Evolutionary conservation across 345 rosid species (phyloP), one percentile per base, ranked within the genome.

Genomic region (Eucalyptus grandis): DNA sequence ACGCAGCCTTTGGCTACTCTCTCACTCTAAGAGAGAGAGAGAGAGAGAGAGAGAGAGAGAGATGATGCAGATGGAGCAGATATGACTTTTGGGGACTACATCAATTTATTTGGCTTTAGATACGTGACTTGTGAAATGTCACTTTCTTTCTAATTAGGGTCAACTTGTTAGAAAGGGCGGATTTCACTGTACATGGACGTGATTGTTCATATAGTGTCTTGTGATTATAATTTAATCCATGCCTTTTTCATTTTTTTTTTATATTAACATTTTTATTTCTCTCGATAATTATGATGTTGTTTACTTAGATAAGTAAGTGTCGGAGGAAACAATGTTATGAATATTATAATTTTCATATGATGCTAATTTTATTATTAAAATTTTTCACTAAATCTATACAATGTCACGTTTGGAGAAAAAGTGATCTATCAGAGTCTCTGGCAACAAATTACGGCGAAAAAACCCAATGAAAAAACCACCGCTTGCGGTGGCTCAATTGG

Each of bases 261-360:
- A 5, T 19, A 19, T 2, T 34, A 72, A 34, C 44, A 21, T 72
- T 9, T 34, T 3, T 34, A 31, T 69, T 17, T 5, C 43, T 31
- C 22, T 67, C 0, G 4, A 34, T 5, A 9, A 2, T 3, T 8
- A 60, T 27, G 46, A 10, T 11, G 26, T 5, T 17, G 26, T 34
- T 0, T 34, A 15, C 13, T 16, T 34, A 34, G 24, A 34, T 17
- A n/a, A 31, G 3, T 67, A n/a, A 7, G 40, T 60, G 1, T 11
- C 0, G 15, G 4, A 8, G 3, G 5, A 11, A 62, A 30, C 0
- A 6, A 0, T 62, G 15, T 6, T 62, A 13, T 1, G n/a, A 3
- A 4, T 62, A 6, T 27, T 12, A 62, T 62, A 62, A 62, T 4
- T 62, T 62, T 62, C 0, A 30, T 62, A 30, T 0, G 5, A 2